Evolutionary conservation across 495 filamentous ascomycete species (phyloP).

Genomic region (Penicillium argentinense): DNA sequence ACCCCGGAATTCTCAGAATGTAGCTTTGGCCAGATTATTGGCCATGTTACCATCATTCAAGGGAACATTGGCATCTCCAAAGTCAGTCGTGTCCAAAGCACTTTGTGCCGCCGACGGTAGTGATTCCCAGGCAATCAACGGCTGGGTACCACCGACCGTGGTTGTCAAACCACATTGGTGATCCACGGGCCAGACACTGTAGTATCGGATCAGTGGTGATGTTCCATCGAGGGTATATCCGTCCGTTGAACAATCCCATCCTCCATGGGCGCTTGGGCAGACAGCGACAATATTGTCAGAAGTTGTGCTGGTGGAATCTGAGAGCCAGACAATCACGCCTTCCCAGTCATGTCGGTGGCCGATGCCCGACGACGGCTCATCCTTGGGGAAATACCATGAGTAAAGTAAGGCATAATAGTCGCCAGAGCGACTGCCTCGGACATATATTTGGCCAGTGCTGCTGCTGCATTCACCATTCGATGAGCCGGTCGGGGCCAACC

Average conservation of each 20-base stretch:
- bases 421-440: constrained; percentile 28
- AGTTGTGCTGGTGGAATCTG: constrained; percentile 28
- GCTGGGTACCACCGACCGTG: constrained; percentile 49
- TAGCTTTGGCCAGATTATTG: constrained; percentile 18
- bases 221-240: constrained; percentile 38
- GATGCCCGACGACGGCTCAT: constrained; percentile 38
- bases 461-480: constrained; percentile 40
- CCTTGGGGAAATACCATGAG: constrained; percentile 54
- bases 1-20: constrained; percentile 9
- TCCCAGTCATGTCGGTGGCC: constrained; percentile 56
- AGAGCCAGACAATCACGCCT: constrained; percentile 50
- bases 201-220: constrained; percentile 46
- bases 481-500: constrained; percentile 37
- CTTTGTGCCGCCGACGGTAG: constrained; percentile 29
- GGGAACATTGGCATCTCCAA: constrained; percentile 20
- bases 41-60: constrained; percentile 20
- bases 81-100: constrained; percentile 25
- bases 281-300: constrained; percentile 49
- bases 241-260: constrained; percentile 47
- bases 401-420: constrained; percentile 52
- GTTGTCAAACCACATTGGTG: constrained; percentile 46
- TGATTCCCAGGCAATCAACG: constrained; percentile 56
- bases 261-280: constrained; percentile 51
- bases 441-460: constrained; percentile 53
- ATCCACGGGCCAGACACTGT: constrained; percentile 49